Base-by-base conservation (phyloP, 2,329 filamentous ascomycete species). In the Fusarium nodosum region DNA sequence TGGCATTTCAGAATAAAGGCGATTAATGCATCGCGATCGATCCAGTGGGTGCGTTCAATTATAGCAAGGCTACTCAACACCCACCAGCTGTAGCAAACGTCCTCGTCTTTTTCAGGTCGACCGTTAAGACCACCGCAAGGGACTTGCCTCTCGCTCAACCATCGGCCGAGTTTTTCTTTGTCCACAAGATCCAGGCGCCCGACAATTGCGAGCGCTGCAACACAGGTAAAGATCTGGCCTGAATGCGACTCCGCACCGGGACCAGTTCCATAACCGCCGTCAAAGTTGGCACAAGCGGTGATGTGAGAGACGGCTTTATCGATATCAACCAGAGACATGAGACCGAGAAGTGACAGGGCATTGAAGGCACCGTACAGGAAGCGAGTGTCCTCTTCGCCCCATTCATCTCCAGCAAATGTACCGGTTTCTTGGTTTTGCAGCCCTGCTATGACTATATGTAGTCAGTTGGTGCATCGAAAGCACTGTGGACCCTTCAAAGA, bases 11-110 rank as follows among this genome's bases (percentile, higher is more conserved):
- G 81, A 56, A 99, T 97, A 80, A 97, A 99, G 26, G 81, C 79
- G 53, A 90, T 86, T 74, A 99, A 86, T 76, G 93, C 92, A 60
- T 90, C 85, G 51, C 90, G 87, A 82, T 99, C 93, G 77, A 99
- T 97, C 96, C 96, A 99, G 78, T 97, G 93, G 55, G 94, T 86
- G 57, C 91, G 90, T 56, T 87, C 90, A 72, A 99, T 92, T 86
- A 98, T 97, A 46, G 92, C 91, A 72, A 99, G 82, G 78, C 94
- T 97, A 77, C 93, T 95, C 76, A 95, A 83, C 45, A 98, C 96
- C 96, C 96, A 99, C 96, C 96, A 99, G 78, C 93, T 97, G 82
- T 99, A 99, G 82, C 96, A 99, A 16, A 97, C 95, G 78, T 99
- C 96, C 78, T 97, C 95, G 67, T 92, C 83, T 83, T 99, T 99